These are phyloP conservation scores for Lactifluus piperatus DNA, from an alignment of 768 basidiomycete species.

Conservation along the genomic window DNA sequence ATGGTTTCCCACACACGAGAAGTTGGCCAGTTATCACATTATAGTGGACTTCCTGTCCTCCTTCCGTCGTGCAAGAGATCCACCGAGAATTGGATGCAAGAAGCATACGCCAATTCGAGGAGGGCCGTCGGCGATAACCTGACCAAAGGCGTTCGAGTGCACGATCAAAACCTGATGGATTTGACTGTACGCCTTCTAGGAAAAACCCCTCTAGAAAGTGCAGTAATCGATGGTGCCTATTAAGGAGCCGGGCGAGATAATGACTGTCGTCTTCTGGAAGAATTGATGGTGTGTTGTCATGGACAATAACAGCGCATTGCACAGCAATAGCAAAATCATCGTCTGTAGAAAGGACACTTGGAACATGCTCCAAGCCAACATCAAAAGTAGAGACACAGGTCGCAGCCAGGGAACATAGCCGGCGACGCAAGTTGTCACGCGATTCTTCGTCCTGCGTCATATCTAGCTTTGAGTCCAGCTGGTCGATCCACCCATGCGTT, in stretches of 20 bases:
- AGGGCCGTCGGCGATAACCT: not conserved
- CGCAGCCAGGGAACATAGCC: not conserved
- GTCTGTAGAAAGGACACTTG: not conserved
- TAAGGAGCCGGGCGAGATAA: not conserved
- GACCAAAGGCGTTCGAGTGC: not conserved
- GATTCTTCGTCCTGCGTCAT: not conserved
- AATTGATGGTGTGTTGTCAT: not conserved
- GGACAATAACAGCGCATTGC: not conserved
- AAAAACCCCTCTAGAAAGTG: not conserved
- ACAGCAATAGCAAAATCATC: not conserved
- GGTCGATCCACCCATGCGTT: not conserved
- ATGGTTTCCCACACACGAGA: not conserved
- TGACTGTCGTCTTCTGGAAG: not conserved
- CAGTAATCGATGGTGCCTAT: not conserved
- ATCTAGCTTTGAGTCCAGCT: not conserved
- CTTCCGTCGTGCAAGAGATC: not conserved
- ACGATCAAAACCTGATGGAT: not conserved
- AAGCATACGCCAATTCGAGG: not conserved
- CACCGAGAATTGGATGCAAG: constrained; percentile 1
- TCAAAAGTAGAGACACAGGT: not conserved
- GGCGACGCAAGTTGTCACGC: not conserved
- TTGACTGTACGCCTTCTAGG: not conserved
- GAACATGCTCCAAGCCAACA: not conserved
- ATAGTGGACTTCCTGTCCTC: not conserved
- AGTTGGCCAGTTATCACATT: not conserved